Evolutionary conservation across 306 rosid species (phyloP).

Genomic region (Cucurbita argyrosperma): DNA sequence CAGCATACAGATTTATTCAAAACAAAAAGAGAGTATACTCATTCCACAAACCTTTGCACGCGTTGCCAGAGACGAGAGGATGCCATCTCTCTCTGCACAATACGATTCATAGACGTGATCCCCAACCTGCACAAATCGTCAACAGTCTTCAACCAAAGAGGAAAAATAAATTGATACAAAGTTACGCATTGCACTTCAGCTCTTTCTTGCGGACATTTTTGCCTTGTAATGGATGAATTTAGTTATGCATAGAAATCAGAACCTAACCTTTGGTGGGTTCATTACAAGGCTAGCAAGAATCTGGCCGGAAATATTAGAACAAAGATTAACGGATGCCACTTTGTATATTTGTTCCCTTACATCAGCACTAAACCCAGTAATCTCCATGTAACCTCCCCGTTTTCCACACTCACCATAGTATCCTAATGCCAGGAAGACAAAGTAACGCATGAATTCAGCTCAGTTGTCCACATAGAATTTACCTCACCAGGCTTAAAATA

Average conservation of each 20-base stretch:
- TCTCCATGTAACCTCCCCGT: slow-evolving; percentile 94
- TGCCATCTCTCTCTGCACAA: slow-evolving; percentile 56
- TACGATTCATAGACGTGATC: slow-evolving; percentile 61
- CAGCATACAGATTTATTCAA: not conserved
- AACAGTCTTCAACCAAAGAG: not conserved
- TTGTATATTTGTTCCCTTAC: slow-evolving; percentile 83
- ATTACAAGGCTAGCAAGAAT: slow-evolving; percentile 86
- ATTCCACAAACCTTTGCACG: slow-evolving; percentile 74
- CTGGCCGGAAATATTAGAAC: slow-evolving; percentile 87
- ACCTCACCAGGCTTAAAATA: not conserved
- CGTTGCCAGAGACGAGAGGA: slow-evolving; percentile 55
- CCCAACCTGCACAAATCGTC: slow-evolving; percentile 47
- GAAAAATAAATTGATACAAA: not conserved
- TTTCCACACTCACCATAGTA: slow-evolving; percentile 90
- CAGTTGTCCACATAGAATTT: not conserved
- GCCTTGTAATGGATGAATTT: not conserved
- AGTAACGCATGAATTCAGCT: not conserved
- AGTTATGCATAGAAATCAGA: not conserved
- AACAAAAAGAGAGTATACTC: not conserved
- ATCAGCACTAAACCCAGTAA: slow-evolving; percentile 67
- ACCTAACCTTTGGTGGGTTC: slow-evolving; percentile 83
- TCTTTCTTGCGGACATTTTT: not conserved
- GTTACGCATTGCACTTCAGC: not conserved
- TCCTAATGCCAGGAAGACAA: slow-evolving; percentile 31
- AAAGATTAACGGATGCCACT: slow-evolving; percentile 83